phyloP scores from a whole-genome alignment of 2,329 filamentous ascomycete genomes.

The Emmonsiellopsis sp. region DNA sequence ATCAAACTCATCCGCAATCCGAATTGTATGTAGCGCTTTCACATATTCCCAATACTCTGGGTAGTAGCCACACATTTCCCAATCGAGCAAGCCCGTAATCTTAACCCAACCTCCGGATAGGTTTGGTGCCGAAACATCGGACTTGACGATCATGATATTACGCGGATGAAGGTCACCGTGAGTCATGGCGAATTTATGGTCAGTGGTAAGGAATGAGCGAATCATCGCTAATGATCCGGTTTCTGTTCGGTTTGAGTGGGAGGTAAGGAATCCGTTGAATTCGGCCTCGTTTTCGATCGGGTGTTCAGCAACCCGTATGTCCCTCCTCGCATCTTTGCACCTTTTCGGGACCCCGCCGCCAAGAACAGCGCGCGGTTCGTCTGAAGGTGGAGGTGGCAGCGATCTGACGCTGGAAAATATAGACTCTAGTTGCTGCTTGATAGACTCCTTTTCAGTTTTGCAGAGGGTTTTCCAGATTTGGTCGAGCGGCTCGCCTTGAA shows the following conservation, averaged over 20 bases:
- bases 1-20: slow-evolving; percentile 6
- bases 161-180: slow-evolving; percentile 18
- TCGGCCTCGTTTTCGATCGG: slow-evolving; percentile 10
- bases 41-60: slow-evolving; percentile 16
- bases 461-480: slow-evolving; percentile 8
- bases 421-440: slow-evolving; percentile 9
- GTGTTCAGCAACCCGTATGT: slow-evolving; percentile 9
- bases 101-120: too few relatives aligned
- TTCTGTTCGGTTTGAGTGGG: slow-evolving; percentile 4
- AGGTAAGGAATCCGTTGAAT: slow-evolving; percentile 12
- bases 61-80: slow-evolving; percentile 17
- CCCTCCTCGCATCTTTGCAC: slow-evolving; percentile 12
- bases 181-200: slow-evolving; percentile 13
- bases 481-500: slow-evolving; percentile 11
- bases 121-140: too few relatives aligned
- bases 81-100: slow-evolving; percentile 14
- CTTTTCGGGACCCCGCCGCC: slow-evolving; percentile 12
- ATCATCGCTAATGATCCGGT: slow-evolving; percentile 9
- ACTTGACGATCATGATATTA: slow-evolving; percentile 18
- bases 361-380: slow-evolving; percentile 10
- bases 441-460: slow-evolving; percentile 8
- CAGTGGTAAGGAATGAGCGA: slow-evolving; percentile 8
- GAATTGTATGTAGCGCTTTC: slow-evolving; percentile 9
- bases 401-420: slow-evolving; percentile 11
- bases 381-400: slow-evolving; percentile 7